Conservation (phyloP, 805 yeast genomes). For the Hanseniaspora lachancei region DNA sequence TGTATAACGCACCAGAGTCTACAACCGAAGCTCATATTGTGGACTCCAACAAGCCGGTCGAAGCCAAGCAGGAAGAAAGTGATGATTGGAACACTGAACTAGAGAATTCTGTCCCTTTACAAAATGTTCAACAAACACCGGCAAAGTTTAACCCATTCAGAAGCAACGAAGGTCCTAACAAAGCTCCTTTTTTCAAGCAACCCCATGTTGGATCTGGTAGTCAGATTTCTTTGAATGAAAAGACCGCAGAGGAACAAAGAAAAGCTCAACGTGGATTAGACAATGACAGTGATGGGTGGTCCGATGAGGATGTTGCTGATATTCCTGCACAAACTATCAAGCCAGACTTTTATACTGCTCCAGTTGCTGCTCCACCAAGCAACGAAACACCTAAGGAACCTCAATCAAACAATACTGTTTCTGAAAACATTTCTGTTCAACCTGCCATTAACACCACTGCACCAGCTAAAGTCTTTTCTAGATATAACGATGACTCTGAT, state of each 20-base stretch:
- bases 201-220: slow-evolving; percentile 16
- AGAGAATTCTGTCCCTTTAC: slow-evolving; percentile 12
- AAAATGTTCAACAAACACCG: slow-evolving; percentile 16
- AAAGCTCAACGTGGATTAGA: slow-evolving; percentile 47
- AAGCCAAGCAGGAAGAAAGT: slow-evolving; percentile 10
- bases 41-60: neutral
- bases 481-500: slow-evolving; percentile 12
- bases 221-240: slow-evolving; percentile 34
- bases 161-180: slow-evolving; percentile 19
- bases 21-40: neutral
- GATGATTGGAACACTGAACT: slow-evolving; percentile 5
- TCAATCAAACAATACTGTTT: neutral
- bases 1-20: slow-evolving; percentile 16
- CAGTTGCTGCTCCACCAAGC: slow-evolving; percentile 6
- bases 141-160: slow-evolving; percentile 42
- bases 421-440: slow-evolving; percentile 5
- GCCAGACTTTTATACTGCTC: neutral
- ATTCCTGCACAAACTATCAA: slow-evolving; percentile 10
- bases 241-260: slow-evolving; percentile 56
- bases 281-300: slow-evolving; percentile 28
- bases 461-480: neutral
- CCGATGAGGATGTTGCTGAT: slow-evolving; percentile 1
- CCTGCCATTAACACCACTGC: neutral
- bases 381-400: slow-evolving; percentile 12
- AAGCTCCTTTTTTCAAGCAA: slow-evolving; percentile 46